Base-by-base conservation (phyloP, 495 filamentous ascomycete species). In the Hypoxylon cercidicola region DNA sequence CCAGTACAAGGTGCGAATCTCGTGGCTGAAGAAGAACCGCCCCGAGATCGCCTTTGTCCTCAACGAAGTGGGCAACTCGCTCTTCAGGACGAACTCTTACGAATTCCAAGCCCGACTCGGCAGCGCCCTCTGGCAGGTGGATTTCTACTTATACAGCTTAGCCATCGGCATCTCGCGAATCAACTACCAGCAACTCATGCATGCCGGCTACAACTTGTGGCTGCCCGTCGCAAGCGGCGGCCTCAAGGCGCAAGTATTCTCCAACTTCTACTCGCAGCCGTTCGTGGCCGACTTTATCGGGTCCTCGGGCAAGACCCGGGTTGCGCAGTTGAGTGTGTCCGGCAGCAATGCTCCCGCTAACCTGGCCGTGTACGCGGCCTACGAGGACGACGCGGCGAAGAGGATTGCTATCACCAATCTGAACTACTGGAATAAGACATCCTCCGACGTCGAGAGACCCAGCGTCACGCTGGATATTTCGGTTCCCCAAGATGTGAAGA, bases 111-210 rank as follows among this genome's bases (percentile, higher is more conserved):
- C 69, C 0, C 56, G 66, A 3, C 66, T 74, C 15, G 72, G 72
- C 13, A 69, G 67, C 23, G 66, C 66, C 2, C 56, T 74, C 11
- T 74, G 72, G 72, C 66, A 70, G 45, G 63, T 68, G 6, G 72
- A 72, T 32, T 72, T 70, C 59, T 72, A 74, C 37, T 54, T 74
- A 0, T 72, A 72, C 40, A 54, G 60, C 37, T 65, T 72, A 66
- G 43, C 47, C 9, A 51, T 70, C 39, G 72, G 72, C 23, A 30
- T 74, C 40, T 40, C 51, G 32, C 69, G 72, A 7, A 65, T 74
- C 60, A 72, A 74, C 40, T 74, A 72, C 46, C 72, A 74, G 50
- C 69, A 74, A 37, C 68, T 74, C 46, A 74, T 74, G 72, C 72
- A 73, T 55, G 68, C 71, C 1, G 72, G 69, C 2, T 74, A 68